These are phyloP conservation scores for Fusarium circinatum DNA, from an alignment of 2,329 filamentous ascomycete species.

Conservation along the genomic window DNA sequence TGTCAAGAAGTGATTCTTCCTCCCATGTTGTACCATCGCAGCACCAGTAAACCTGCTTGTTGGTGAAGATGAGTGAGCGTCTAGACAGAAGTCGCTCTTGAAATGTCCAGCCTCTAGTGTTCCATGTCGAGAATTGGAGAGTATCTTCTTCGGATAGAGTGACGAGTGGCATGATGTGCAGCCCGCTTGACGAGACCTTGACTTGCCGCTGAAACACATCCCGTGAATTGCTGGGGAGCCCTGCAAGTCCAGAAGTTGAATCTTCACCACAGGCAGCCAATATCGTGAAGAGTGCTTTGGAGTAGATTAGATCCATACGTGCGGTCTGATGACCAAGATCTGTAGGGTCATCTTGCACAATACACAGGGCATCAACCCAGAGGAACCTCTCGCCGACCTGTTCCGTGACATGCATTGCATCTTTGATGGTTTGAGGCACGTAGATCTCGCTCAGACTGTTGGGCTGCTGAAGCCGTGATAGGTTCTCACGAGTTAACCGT, in stretches of 20 bases:
- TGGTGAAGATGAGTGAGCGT: conserved; percentile 14
- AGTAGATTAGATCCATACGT: conserved; percentile 26
- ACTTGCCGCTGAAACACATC: neutral
- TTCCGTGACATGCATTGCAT: conserved; percentile 4
- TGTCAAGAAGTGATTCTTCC: conserved; percentile 19
- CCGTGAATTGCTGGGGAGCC: neutral
- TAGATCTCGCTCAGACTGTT: neutral
- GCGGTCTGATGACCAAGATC: neutral
- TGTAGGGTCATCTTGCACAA: conserved; percentile 18
- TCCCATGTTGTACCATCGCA: conserved; percentile 19
- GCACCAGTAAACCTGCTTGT: conserved; percentile 18
- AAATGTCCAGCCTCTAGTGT: conserved; percentile 19
- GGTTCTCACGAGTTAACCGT: neutral
- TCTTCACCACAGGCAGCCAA: neutral
- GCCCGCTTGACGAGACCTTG: neutral
- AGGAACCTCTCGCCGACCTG: conserved; percentile 6
- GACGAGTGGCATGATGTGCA: neutral
- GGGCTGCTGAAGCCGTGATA: neutral
- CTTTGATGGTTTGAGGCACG: conserved; percentile 9
- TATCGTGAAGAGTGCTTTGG: conserved; percentile 2
- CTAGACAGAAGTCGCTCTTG: conserved; percentile 18
- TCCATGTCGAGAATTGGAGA: neutral
- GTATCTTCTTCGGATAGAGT: neutral
- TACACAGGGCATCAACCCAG: conserved; percentile 34
- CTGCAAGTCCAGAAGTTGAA: neutral